Evolutionary conservation across 2,329 filamentous ascomycete genomes (phyloP).

Genomic region (Dactylellina drechsleri): DNA sequence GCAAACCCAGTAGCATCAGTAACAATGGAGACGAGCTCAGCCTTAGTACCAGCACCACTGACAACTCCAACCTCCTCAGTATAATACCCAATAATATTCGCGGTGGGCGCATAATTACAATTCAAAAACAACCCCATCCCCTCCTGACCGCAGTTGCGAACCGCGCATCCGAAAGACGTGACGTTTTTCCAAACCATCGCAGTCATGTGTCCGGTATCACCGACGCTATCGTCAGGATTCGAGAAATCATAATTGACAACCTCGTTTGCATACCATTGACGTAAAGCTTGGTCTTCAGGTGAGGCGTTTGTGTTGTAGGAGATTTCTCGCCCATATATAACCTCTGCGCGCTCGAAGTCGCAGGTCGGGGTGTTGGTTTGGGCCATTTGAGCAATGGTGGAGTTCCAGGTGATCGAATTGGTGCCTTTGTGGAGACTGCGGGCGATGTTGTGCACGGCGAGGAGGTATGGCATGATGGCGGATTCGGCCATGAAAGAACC

Average conservation of each 20-base stretch:
- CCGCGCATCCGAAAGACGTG: conserved; percentile 40
- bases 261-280: conserved; percentile 53
- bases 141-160: conserved; percentile 37
- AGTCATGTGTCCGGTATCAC: conserved; percentile 49
- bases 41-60: conserved; percentile 27
- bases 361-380: conserved; percentile 46
- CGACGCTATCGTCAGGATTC: conserved; percentile 22
- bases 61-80: conserved; percentile 36
- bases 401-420: conserved; percentile 40
- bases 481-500: conserved; percentile 48
- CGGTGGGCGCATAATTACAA: conserved; percentile 44
- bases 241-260: conserved; percentile 50
- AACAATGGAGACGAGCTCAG: conserved; percentile 32
- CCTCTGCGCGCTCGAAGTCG: conserved; percentile 29
- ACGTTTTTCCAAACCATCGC: conserved; percentile 52
- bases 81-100: conserved; percentile 45
- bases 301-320: conserved; percentile 51
- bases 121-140: conserved; percentile 49
- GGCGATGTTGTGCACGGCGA: conserved; percentile 45
- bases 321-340: conserved; percentile 49
- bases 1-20: conserved; percentile 39
- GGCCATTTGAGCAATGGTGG: conserved; percentile 36
- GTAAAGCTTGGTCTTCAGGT: conserved; percentile 40
- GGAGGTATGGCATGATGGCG: conserved; percentile 38
- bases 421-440: conserved; percentile 40